Conservation (phyloP, 768 basidiomycete genomes). For the Pleurotus ostreatus region DNA sequence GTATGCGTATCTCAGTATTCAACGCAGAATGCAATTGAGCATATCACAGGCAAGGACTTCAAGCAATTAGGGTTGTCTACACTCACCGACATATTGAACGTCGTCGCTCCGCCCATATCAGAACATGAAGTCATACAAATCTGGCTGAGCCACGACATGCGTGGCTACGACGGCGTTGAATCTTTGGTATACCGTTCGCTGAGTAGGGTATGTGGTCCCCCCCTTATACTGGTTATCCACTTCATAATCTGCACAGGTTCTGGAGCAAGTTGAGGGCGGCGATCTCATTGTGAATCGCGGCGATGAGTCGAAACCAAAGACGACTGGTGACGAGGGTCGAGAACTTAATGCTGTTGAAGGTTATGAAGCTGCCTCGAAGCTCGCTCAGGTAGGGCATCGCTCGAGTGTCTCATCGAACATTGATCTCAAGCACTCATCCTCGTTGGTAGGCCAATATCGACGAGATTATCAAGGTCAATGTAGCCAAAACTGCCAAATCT, state of each 20-base stretch:
- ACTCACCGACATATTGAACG: slow-evolving; percentile 88
- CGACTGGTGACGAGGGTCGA: slow-evolving; percentile 43
- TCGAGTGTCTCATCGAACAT: background rate
- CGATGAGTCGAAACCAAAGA: slow-evolving; percentile 69
- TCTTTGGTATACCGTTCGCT: slow-evolving; percentile 88
- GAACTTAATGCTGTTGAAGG: slow-evolving; percentile 83
- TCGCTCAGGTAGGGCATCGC: slow-evolving; percentile 60
- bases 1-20: slow-evolving; percentile 37
- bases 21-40: background rate
- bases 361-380: slow-evolving; percentile 78
- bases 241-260: slow-evolving; percentile 48
- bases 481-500: slow-evolving; percentile 25
- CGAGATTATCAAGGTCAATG: slow-evolving; percentile 65
- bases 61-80: slow-evolving; percentile 85
- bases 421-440: background rate
- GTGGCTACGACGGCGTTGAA: slow-evolving; percentile 94
- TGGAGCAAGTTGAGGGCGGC: slow-evolving; percentile 94
- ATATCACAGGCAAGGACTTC: slow-evolving; percentile 75
- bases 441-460: slow-evolving; percentile 66
- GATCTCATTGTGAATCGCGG: slow-evolving; percentile 87
- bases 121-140: slow-evolving; percentile 98
- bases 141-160: slow-evolving; percentile 95
- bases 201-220: slow-evolving; percentile 52
- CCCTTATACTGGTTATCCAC: background rate
- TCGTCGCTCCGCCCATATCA: slow-evolving; percentile 96